A percentile compares a stretch with the other conserved stretches of the same genome.
phyloP scores from a whole-genome alignment of 2,329 filamentous ascomycete species.

The Xylariales sp. region DNA sequence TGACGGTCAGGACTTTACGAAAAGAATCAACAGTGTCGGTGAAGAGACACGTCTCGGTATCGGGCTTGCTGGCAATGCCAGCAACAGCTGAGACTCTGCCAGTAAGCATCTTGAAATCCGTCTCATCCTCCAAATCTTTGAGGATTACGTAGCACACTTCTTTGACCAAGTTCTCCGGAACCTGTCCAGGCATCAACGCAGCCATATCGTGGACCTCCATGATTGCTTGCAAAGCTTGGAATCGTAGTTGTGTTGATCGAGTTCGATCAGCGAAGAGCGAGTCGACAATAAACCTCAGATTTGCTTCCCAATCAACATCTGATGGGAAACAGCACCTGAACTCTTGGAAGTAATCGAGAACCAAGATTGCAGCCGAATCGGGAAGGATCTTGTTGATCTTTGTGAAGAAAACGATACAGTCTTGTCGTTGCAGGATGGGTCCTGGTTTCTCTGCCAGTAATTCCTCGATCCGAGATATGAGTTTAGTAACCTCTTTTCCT shows the following conservation, averaged over 20 bases:
- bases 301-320: constrained; percentile 62
- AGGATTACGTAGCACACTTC: too few relatives aligned
- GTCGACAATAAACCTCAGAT: constrained; percentile 55
- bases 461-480: constrained; percentile 46
- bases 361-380: constrained; percentile 57
- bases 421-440: constrained; percentile 60
- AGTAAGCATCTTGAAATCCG: constrained; percentile 60
- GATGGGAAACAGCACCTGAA: constrained; percentile 69
- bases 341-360: constrained; percentile 64
- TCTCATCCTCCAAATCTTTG: constrained; percentile 56
- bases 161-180: constrained; percentile 54
- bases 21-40: constrained; percentile 51
- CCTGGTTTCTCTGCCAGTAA: constrained; percentile 40
- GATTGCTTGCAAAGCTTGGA: constrained; percentile 57
- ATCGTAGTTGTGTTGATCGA: constrained; percentile 57
- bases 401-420: constrained; percentile 63
- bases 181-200: constrained; percentile 53
- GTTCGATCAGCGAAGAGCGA: constrained; percentile 59
- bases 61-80: constrained; percentile 57
- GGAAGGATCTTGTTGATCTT: constrained; percentile 57
- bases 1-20: constrained; percentile 43
- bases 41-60: constrained; percentile 56
- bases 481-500: constrained; percentile 35
- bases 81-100: constrained; percentile 61
- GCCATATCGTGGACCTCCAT: constrained; percentile 56